Base-by-base conservation (phyloP, 768 basidiomycete genomes). In the Mycena chlorophos region DNA sequence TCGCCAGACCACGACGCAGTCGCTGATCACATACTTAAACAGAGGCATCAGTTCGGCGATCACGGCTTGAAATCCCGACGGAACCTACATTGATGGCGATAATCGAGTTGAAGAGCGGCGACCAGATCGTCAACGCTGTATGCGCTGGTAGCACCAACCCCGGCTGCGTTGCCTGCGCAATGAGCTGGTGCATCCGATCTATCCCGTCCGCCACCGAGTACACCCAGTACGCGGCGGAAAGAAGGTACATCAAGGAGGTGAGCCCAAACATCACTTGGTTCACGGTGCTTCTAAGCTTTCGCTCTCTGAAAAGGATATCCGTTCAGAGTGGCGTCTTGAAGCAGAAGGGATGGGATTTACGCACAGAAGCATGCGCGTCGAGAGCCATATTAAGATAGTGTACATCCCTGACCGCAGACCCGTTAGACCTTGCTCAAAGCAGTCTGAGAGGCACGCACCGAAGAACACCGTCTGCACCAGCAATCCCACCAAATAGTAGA, bases 281-380 rank as follows among this genome's bases (percentile, higher is more conserved):
- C 16, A 28, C 39, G 10, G 27, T 45, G 27, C 31, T 52, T 39
- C 52, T 59, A 19, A 59, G 38, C 13, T 46, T 51, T 17, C 54
- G 54, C 43, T 53, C 55, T 3, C 58, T 60, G 29, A 29, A 47
- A 13, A 25, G 19, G 19, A 10, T 22, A 13, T 16, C 14, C 20
- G 8, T 20, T n/a, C 27, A 10, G n/a, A 43, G 5, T 19, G 28
- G 1, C 4, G 26, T 2, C 17, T 16, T 10, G 23, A 8, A 26
- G 23, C 20, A 29, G 20, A 25, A 23, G 16, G 12, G 10, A 23
- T 45, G 42, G 22, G 8, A 45, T 14, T 16, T 26, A 51, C 14
- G 51, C 30, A 60, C 58, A 52, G 16, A 23, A 60, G 51, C 38
- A 52, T 52, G 10, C 58, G 58, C 25, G 51, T 55, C 50, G 58